phyloP scores from a whole-genome alignment of 768 basidiomycete genomes.

The Amanita rimosa region DNA sequence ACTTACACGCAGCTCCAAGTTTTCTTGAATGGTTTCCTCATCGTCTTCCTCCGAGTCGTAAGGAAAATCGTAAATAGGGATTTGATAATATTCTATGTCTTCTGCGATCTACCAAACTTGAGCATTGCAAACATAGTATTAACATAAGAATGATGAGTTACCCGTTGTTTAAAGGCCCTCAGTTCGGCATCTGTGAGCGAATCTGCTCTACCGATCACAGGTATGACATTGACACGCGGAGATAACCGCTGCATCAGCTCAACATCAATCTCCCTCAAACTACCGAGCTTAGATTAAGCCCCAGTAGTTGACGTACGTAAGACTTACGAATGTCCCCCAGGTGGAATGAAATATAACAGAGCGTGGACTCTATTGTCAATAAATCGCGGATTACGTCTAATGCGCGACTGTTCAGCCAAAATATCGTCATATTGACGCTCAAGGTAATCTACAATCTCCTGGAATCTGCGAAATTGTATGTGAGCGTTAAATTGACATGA shows the following conservation, averaged over 20 bases:
- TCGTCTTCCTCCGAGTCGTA: slow-evolving; percentile 93
- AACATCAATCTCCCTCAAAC: slow-evolving; percentile 85
- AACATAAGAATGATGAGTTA: slow-evolving; percentile 11
- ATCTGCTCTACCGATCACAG: slow-evolving; percentile 82
- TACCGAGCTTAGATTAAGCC: slow-evolving; percentile 15
- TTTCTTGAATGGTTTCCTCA: slow-evolving; percentile 83
- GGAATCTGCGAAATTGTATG: slow-evolving; percentile 41
- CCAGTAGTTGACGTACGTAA: neutral
- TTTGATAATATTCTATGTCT: slow-evolving; percentile 83
- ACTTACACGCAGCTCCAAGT: slow-evolving; percentile 72
- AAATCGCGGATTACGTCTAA: slow-evolving; percentile 90
- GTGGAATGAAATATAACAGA: slow-evolving; percentile 83
- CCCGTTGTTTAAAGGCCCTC: slow-evolving; percentile 75
- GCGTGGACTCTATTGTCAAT: slow-evolving; percentile 84
- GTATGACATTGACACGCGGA: slow-evolving; percentile 89
- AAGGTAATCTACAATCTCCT: slow-evolving; percentile 77
- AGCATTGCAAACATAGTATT: neutral
- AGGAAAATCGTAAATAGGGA: slow-evolving; percentile 91
- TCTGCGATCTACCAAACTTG: slow-evolving; percentile 61
- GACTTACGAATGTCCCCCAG: slow-evolving; percentile 75
- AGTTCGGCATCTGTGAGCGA: slow-evolving; percentile 77
- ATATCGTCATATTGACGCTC: slow-evolving; percentile 93
- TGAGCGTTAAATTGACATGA: slow-evolving; percentile 4
- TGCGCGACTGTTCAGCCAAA: slow-evolving; percentile 76
- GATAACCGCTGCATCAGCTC: slow-evolving; percentile 86